Evolutionary conservation across 108 stramenopile genomes (phyloP), one percentile per base, ranked within the genome.

Genomic region (Cyclostephanos invisitatus): DNA sequence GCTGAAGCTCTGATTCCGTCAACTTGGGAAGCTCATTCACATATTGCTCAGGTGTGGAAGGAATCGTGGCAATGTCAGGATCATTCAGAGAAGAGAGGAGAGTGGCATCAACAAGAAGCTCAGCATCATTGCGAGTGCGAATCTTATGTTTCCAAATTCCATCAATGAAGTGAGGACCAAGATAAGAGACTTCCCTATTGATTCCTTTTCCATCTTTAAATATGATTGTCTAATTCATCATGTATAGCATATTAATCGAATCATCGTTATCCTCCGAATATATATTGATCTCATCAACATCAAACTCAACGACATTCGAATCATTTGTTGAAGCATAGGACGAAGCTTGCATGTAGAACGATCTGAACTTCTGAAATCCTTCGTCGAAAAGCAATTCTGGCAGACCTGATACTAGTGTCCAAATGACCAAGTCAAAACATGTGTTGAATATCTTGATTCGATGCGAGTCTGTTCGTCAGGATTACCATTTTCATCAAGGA

Each of bases 381-480:
- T 24, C 53, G 5, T 54, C 53, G 25, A 54, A 54, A 4, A 54
- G 11, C 10, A 54, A 4, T 4, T 54, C 53, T 54, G 22, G 53
- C 10, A 54, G 53, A 12, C 53, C 53, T 11, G 53, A 54, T 0
- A 54, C 25, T 54, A 24, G 53, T 54, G 53, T 8, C 53, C 22
- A 25, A 54, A 54, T 0, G 53, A 54, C 53, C 53, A 54, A 25
- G 53, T 54, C 10, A 54, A 24, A 54, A 27, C 25, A 54, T 54
- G 53, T 27, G 53, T 54, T 1, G 1, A 54, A 11, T 54, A 54
- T 54, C 22, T 0, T 1, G 22, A 54, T 54, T 54, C 22, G 5
- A 54, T 54, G 0, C 4, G 8, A 12, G 22, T 54, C 22, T 54
- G 24, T 27, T 54, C 53, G 5, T 54, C 53, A 9, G 22, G 53